Evolutionary conservation across 2,329 filamentous ascomycete genomes (phyloP), one percentile per base, ranked within the genome.

Genomic region (Xylariales sp.): DNA sequence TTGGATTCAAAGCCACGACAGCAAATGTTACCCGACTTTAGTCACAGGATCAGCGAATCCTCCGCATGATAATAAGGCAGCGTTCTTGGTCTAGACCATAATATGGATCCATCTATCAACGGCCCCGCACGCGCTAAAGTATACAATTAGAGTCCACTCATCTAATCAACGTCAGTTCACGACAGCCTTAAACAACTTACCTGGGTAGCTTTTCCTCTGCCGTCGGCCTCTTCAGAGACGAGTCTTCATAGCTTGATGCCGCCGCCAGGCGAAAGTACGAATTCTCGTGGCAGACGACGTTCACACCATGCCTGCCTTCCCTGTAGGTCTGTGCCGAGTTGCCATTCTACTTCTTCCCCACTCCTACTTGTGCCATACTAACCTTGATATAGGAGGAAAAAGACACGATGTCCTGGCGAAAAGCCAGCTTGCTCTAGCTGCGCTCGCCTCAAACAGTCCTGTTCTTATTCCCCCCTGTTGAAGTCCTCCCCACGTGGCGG

Each of bases 271-370:
- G 64, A 71, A 46, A 65, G 57, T 36, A 63, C 69, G 53, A 71
- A n/a, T 60, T 45, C 58, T 64, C 69, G 69, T 64, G 67, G 69
- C 57, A 67, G 69, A 67, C 67, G 69, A 67, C 69, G 69, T 65
- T 69, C 67, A 64, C 69, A 71, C 50, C 64, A 71, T 69, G 69
- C 69, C 64, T 71, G 69, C 39, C 55, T 71, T 62, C 69, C 69
- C 9, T 71, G 69, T 65, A 69, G 69, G 69, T 71, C 32, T 34
- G 69, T 69, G 41, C 43, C 46, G 10, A 43, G 39, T 55, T 66
- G 43, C 56, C 32, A n/a, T 55, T 50, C 36, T 34, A 18, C 39
- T 36, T 32, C 1, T n/a, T 39, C 41, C 8, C 61, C n/a, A 10
- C 39, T 18, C 39, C 5, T 55, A 4, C 41, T 48, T 18, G 23